Evolutionary conservation across 2,329 filamentous ascomycete species (phyloP).

Genomic region (Cryphonectria naterciae): DNA sequence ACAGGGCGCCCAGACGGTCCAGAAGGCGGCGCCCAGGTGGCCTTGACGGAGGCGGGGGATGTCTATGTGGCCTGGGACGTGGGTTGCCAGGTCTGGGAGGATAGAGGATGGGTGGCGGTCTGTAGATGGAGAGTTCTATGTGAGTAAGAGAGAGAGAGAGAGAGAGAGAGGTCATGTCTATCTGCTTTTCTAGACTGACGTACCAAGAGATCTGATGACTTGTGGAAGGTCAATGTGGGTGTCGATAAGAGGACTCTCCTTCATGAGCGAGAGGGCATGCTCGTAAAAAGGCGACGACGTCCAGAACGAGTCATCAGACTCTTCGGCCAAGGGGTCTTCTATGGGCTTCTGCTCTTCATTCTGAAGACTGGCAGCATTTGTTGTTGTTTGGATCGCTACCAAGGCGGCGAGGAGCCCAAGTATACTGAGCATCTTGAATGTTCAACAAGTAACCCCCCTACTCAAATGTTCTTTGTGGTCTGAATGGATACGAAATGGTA

Average conservation of each 20-base stretch:
- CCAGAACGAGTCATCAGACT: conserved; percentile 13
- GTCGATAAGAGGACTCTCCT: conserved; percentile 38
- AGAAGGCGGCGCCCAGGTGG: conserved; percentile 38
- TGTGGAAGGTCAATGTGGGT: conserved; percentile 43
- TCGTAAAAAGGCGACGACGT: conserved; percentile 11
- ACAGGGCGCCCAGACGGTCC: conserved; percentile 37
- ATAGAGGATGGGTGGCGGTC: conserved; percentile 18
- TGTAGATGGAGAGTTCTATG: neutral
- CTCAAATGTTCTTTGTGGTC: neutral
- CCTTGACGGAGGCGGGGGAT: conserved; percentile 33
- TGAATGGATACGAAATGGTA: neutral
- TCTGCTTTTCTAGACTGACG: conserved; percentile 29
- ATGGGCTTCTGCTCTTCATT: conserved; percentile 19
- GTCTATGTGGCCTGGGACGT: conserved; percentile 39
- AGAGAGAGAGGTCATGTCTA: conserved; percentile 31
- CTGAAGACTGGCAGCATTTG: conserved; percentile 5
- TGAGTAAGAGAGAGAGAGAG: conserved; percentile 25
- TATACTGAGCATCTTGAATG: neutral
- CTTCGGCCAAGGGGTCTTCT: neutral
- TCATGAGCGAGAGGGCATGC: conserved; percentile 17
- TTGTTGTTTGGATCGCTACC: neutral
- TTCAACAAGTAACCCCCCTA: neutral
- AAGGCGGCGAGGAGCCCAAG: neutral
- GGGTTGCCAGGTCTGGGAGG: conserved; percentile 20
- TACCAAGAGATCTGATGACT: conserved; percentile 24